Evolutionary conservation across 129 eudicot species (phyloP), one percentile per base, ranked within the genome.

Genomic region (Artemisia argyi): DNA sequence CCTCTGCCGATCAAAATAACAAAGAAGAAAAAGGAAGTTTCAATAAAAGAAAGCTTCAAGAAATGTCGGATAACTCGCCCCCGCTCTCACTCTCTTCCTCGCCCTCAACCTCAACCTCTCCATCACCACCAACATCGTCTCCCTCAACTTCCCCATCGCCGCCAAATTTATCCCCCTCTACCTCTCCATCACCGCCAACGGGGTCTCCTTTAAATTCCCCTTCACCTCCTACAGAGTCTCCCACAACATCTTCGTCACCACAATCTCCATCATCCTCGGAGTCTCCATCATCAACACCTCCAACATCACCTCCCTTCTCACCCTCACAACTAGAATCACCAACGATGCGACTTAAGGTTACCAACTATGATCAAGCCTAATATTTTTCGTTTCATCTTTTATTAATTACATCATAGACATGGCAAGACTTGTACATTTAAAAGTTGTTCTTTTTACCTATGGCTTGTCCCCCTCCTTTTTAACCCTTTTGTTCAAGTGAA

Each of bases 41-140:
- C 12, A 91, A 89, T 86, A 89, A 91, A 84, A 80, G 97, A 65
- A 91, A 91, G 62, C 70, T 86, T 56, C 76, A 76, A 59, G 86
- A 85, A 28, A 73, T 83, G 35, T 83, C 81, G 12, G 84, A 80
- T 63, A 64, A 56, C 11, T 74, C 83, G 1, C 57, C 80, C 0
- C 65, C 83, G 1, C 74, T 84, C 2, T 55, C 85, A 1, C 66
- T 58, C 0, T 66, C 83, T 1, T 58, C 80, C 0, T 68, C 85
- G 1, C 74, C 86, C 2, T 55, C 85, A 0, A 58, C 64, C 0
- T 66, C 81, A 4, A 28, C 65, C 6, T 22, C 76, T n/a, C 65
- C 69, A 9, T 58, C 83, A 11, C 66, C 79, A 24, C 17, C 81
- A 6, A 28, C 53, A 20, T 17, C 65, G 1, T 19, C 78, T 14